Evolutionary conservation across 1,284 basidiomycete species (phyloP).

Genomic region (Cerioporus squamosus): DNA sequence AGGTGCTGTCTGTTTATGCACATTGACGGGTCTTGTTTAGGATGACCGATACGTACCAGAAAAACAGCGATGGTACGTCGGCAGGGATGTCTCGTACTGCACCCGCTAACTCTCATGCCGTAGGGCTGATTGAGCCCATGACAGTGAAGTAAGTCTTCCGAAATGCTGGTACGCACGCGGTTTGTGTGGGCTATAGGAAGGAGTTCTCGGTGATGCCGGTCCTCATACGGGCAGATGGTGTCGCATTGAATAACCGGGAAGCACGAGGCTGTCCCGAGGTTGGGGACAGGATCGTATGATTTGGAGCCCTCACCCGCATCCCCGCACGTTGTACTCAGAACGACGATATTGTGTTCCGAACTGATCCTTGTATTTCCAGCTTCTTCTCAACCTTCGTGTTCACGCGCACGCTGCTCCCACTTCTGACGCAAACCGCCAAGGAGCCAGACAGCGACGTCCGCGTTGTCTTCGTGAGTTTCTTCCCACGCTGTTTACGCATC

Average conservation of each 20-base stretch:
- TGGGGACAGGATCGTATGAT: no score
- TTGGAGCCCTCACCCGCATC: no score
- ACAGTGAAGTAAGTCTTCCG: no score
- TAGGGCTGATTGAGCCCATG: neutral
- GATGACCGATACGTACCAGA: slow-evolving; percentile 30
- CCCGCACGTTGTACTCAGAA: neutral
- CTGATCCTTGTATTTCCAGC: neutral
- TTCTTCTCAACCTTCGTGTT: slow-evolving; percentile 27
- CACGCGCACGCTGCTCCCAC: slow-evolving; percentile 50
- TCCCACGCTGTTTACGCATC: neutral
- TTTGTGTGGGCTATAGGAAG: no score
- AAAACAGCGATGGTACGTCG: slow-evolving; percentile 8
- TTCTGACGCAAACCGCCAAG: slow-evolving; percentile 50
- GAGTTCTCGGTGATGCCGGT: no score
- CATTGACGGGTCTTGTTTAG: slow-evolving; percentile 15
- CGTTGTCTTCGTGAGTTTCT: slow-evolving; percentile 49
- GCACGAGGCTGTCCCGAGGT: no score
- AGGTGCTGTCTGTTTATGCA: neutral
- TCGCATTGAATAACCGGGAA: no score
- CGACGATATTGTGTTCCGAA: neutral
- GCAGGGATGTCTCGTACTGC: no score
- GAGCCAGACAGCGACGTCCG: slow-evolving; percentile 53
- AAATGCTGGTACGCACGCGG: no score
- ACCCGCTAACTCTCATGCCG: neutral
- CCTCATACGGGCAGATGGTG: no score